Evolutionary conservation across 352 stramenopile species (phyloP), one percentile per base, ranked within the genome.

Genomic region (Pythium plurisporium): DNA sequence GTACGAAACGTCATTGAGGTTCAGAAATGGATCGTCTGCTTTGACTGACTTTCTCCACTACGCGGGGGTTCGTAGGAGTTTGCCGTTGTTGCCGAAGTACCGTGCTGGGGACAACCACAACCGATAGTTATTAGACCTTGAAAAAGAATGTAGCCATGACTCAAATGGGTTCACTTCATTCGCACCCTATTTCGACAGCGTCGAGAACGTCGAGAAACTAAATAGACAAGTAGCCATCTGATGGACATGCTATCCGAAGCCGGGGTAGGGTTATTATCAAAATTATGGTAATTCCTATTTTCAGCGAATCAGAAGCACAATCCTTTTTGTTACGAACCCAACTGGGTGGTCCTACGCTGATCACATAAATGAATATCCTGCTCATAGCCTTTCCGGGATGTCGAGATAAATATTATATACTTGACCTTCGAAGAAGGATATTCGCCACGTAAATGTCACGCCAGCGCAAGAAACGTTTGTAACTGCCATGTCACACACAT

Each of bases 51-150:
- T 43, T 49, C 12, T 23, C 26, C 42, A 49, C 25, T 19, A 9
- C 26, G 22, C n/a, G 46, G 47, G 20, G 10, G 42, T 37, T 5
- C 6, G 11, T 14, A 54, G 62, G 62, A 69, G 62, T 36, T 38
- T 69, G 29, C 62, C 62, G 9, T 27, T 69, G 38, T 27, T 69
- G 17, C 62, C 62, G 10, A 60, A 54, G 9, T 64, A 55, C 10
- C 40, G 37, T 19, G 54, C 46, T 26, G n/a, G 55, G 7, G 40
- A 62, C 9, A 27, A 33, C 11, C 48, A 53, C 20, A 43, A 57
- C 12, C 55, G 38, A 50, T 57, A 55, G 29, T 26, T 30, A 11
- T 47, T 10, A 26, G 10, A 45, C 38, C 12, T 37, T n/a, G 31
- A 37, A 20, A 45, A 19, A 34, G 17, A 36, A 20, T 57, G 50